Conservation (phyloP, 116 monocot species). For the Dioscorea cayenensis region DNA sequence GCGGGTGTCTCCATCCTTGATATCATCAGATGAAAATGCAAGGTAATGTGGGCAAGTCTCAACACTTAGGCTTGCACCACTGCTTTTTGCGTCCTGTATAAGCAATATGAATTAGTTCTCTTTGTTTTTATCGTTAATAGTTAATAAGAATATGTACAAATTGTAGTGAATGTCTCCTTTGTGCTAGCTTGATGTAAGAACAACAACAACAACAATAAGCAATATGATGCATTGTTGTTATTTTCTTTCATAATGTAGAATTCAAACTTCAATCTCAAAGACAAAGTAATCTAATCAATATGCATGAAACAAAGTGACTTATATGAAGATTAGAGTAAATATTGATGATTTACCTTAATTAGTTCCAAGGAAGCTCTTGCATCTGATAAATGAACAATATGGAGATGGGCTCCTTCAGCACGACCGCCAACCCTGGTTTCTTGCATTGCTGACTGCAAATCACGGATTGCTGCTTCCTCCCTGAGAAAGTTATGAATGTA, state of each 20-base stretch:
- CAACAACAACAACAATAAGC: no score
- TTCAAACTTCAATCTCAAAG: neutral
- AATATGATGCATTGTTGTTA: no score
- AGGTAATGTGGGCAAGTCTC: conserved; percentile 98
- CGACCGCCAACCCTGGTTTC: conserved; percentile 39
- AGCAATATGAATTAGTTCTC: no score
- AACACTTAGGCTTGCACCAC: conserved; percentile 74
- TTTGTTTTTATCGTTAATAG: no score
- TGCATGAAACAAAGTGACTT: neutral
- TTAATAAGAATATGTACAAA: no score
- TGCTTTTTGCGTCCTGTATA: conserved; percentile 61
- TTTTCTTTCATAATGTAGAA: no score
- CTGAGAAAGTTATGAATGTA: conserved; percentile 13
- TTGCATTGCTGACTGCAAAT: conserved; percentile 38
- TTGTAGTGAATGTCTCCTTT: no score
- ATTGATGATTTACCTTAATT: conserved; percentile 46
- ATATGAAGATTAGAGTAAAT: neutral
- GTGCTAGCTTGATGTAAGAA: no score
- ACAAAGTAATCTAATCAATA: neutral
- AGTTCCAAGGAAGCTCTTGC: conserved; percentile 65
- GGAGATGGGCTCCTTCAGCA: conserved; percentile 81
- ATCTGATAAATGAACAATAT: conserved; percentile 94
- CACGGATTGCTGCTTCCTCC: conserved; percentile 68
- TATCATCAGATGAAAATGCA: conserved; percentile 84
- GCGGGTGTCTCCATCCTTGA: conserved; percentile 82